Conservation (phyloP, 2,329 filamentous ascomycete genomes). For the Pseudogymnoascus sp. region DNA sequence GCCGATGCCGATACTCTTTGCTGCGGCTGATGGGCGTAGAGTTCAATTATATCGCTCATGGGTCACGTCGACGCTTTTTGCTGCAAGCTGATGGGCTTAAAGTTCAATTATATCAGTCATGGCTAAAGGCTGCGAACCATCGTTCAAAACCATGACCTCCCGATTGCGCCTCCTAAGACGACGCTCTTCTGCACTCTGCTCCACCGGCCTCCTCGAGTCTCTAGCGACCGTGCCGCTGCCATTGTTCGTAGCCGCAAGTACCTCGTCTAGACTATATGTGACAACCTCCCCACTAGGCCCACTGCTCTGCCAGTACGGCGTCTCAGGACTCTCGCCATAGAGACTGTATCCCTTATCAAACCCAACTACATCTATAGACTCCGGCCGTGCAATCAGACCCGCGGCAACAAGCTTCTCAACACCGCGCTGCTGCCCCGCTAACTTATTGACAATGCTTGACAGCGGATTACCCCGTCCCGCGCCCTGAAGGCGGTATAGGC, state of each 20-base stretch:
- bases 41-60: too few species aligned
- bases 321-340: not conserved
- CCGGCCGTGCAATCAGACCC: slow-evolving; percentile 37
- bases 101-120: slow-evolving; percentile 70
- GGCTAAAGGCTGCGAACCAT: slow-evolving; percentile 67
- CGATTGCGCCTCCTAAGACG: slow-evolving; percentile 66
- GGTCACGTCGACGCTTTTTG: not conserved
- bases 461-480: slow-evolving; percentile 24
- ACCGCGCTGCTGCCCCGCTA: slow-evolving; percentile 16
- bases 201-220: slow-evolving; percentile 33
- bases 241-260: slow-evolving; percentile 19
- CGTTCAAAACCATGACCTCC: slow-evolving; percentile 86
- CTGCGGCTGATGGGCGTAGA: too few species aligned
- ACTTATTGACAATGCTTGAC: not conserved
- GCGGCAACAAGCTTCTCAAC: slow-evolving; percentile 23
- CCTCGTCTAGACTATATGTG: not conserved
- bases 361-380: slow-evolving; percentile 30
- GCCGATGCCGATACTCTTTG: too few species aligned
- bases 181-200: slow-evolving; percentile 59
- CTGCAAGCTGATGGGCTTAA: not conserved
- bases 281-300: not conserved
- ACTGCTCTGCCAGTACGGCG: not conserved
- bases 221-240: slow-evolving; percentile 19
- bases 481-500: slow-evolving; percentile 25
- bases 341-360: slow-evolving; percentile 12